Evolutionary conservation across 2,329 filamentous ascomycete species (phyloP).

Genomic region (Beauveria australis): DNA sequence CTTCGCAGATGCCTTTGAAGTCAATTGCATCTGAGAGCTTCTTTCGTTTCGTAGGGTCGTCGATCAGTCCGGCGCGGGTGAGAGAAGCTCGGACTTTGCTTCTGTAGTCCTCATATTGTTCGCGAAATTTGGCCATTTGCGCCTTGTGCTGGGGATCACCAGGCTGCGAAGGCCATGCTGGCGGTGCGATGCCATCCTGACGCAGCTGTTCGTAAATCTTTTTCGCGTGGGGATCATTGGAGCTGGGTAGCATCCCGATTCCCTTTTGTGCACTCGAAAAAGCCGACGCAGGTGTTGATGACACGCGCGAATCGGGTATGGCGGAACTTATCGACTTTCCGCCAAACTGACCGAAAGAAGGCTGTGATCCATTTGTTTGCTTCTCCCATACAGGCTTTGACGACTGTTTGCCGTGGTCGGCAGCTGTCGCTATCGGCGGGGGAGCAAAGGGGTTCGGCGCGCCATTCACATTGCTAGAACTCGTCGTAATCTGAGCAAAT

Average conservation of each 20-base stretch:
- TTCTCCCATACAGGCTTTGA: neutral
- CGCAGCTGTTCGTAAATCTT: conserved; percentile 44
- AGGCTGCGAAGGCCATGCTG: conserved; percentile 47
- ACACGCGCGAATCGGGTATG: conserved; percentile 14
- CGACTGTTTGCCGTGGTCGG: neutral
- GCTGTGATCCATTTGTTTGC: neutral
- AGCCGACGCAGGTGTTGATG: conserved; percentile 10
- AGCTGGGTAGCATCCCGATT: conserved; percentile 12
- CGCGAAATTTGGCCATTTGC: conserved; percentile 46
- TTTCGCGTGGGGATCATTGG: conserved; percentile 35
- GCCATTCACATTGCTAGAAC: conserved; percentile 14
- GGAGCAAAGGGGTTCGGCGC: conserved; percentile 7
- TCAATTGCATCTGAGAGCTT: conserved; percentile 55
- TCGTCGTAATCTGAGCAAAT: conserved; percentile 21
- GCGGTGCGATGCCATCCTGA: conserved; percentile 46
- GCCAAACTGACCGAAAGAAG: neutral
- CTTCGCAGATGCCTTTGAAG: conserved; percentile 60
- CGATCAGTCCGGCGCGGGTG: conserved; percentile 52
- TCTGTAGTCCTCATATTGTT: conserved; percentile 49
- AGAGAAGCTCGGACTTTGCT: conserved; percentile 48
- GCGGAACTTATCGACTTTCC: conserved; percentile 1
- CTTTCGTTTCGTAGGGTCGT: conserved; percentile 56
- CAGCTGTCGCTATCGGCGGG: neutral
- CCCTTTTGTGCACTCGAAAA: conserved; percentile 1
- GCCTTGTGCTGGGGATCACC: conserved; percentile 43